Evolutionary conservation across 495 filamentous ascomycete species (phyloP), one percentile per base, ranked within the genome.

Genomic region (Neurospora sp.): DNA sequence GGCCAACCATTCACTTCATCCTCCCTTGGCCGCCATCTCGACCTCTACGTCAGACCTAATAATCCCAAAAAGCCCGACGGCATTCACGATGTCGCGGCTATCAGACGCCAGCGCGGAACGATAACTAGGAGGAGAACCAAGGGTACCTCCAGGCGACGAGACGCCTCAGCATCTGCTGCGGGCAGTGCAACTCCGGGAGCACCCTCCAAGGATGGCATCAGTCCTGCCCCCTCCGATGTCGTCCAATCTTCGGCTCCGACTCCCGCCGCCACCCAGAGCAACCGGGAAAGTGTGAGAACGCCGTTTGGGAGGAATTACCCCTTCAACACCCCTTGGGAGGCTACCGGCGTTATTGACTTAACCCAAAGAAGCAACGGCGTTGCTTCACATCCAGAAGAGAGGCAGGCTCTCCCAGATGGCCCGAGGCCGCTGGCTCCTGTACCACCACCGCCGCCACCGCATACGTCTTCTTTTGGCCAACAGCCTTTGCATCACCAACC

Each of bases 1-100:
- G 82, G 88, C 48, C 92, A 95, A 79, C 81, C 89, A 3, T 97
- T 97, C 76, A 97, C 94, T 3, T 97, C 94, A 9, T 97, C 94
- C 7, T 96, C 93, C 4, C 86, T 97, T n/a, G 94, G 94, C 35
- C 91, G 94, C 44, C 94, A 97, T 83, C 88, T 97, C 37, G 94
- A 97, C 78, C 87, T 96, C 41, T 97, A 94, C 79, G 91, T 97
- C 74, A 93, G 92, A 79, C 90, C 91, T 75, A 94, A 92, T 82
- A 97, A 97, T 78, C 90, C 91, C 6, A 93, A 92, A 77, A 84
- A 89, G 2, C 87, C 93, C 4, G 94, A 97, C 81, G 94, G 93
- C 9, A 78, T 96, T 59, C 94, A 97, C 81, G 87, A 96, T 83
- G 91, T 97, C 40, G 92, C 94, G 7, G 92, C 92, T 81, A 97